A percentile compares a stretch with the other conserved stretches of the same genome.
phyloP scores from a whole-genome alignment of 352 stramenopile species.

The Globisporangium orthogonon region DNA sequence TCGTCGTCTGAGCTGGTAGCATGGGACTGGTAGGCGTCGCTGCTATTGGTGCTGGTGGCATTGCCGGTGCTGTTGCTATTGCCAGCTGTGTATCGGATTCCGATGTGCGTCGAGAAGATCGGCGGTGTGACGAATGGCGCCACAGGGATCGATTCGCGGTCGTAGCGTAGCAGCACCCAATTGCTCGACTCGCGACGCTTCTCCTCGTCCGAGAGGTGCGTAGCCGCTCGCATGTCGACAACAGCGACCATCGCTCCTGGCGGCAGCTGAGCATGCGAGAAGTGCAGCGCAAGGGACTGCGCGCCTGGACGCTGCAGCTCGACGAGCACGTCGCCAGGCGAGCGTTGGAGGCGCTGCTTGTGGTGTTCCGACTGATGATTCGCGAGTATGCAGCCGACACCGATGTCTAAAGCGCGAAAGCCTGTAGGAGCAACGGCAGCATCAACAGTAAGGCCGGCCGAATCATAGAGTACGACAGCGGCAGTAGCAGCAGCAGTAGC shows the following conservation, averaged over 20 bases:
- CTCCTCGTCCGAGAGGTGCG: not conserved
- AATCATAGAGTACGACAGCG: not conserved
- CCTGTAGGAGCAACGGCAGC: no score
- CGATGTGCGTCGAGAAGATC: constrained; percentile 6
- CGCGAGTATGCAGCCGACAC: not conserved
- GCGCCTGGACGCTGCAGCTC: constrained; percentile 16
- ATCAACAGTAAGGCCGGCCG: not conserved
- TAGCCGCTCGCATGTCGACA: constrained; percentile 4
- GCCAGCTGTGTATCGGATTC: constrained; percentile 17
- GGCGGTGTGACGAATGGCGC: constrained; percentile 16
- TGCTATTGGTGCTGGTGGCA: not conserved
- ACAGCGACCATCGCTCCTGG: constrained; percentile 16
- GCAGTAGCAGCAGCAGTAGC: no score
- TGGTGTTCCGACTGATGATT: not conserved
- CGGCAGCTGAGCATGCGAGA: constrained; percentile 20
- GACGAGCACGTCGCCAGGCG: constrained; percentile 7
- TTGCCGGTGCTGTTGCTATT: not conserved
- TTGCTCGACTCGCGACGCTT: not conserved
- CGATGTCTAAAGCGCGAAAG: not conserved
- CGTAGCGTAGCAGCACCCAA: not conserved
- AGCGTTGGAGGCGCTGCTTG: not conserved
- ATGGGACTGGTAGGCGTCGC: not conserved
- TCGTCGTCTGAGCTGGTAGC: not conserved
- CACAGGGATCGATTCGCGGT: not conserved
- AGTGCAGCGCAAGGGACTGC: constrained; percentile 31